Evolutionary conservation across 805 yeast species (phyloP).

Genomic region (Torulaspora indica): DNA sequence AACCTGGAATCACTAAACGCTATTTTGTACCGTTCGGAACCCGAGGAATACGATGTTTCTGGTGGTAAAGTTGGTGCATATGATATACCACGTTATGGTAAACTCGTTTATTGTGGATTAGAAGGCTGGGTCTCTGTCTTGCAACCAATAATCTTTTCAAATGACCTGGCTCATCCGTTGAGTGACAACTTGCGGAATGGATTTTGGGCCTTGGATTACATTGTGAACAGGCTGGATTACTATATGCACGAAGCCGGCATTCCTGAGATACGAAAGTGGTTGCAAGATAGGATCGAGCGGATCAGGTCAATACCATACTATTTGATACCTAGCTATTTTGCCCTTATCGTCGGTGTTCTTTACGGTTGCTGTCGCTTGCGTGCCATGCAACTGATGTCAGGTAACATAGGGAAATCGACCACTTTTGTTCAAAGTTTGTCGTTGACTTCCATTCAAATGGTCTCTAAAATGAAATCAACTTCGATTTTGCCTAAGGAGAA

Average conservation of each 20-base stretch:
- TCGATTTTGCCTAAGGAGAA: slow-evolving; percentile 62
- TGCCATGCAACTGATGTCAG: slow-evolving; percentile 54
- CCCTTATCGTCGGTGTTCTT: slow-evolving; percentile 72
- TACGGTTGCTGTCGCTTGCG: slow-evolving; percentile 75
- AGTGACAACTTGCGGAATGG: slow-evolving; percentile 79
- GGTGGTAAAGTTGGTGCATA: slow-evolving; percentile 70
- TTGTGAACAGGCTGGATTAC: slow-evolving; percentile 55
- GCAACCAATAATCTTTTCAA: slow-evolving; percentile 54
- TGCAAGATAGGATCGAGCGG: slow-evolving; percentile 56
- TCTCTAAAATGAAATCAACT: slow-evolving; percentile 66
- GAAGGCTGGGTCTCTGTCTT: slow-evolving; percentile 86
- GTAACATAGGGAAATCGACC: slow-evolving; percentile 54
- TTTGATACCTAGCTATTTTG: slow-evolving; percentile 81
- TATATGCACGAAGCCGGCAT: slow-evolving; percentile 48
- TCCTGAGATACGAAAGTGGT: slow-evolving; percentile 61
- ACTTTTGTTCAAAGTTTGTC: slow-evolving; percentile 76
- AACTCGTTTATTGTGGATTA: slow-evolving; percentile 78
- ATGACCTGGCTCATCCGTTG: slow-evolving; percentile 79
- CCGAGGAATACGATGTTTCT: slow-evolving; percentile 82
- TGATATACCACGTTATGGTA: slow-evolving; percentile 67
- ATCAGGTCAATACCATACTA: slow-evolving; percentile 69
- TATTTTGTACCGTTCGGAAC: slow-evolving; percentile 69
- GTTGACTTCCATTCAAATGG: slow-evolving; percentile 81
- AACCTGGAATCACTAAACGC: slow-evolving; percentile 68
- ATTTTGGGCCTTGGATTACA: slow-evolving; percentile 82